These are phyloP conservation scores for Termitomyces sp. DNA, from an alignment of 768 basidiomycete species.

Conservation along the genomic window DNA sequence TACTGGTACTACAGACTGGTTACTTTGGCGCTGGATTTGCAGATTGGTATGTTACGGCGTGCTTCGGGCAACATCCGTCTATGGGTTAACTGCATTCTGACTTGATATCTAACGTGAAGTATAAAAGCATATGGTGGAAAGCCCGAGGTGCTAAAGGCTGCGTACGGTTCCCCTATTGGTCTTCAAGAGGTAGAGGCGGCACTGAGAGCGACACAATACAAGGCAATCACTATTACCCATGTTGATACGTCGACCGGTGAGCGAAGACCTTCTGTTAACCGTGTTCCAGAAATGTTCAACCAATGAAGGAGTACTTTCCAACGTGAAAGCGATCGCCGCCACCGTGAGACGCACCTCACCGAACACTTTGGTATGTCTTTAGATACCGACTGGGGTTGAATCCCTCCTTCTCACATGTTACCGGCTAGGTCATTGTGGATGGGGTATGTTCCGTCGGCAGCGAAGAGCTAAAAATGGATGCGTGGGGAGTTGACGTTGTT, in stretches of 20 bases:
- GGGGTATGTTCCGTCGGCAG: constrained; percentile 91
- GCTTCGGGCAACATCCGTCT: constrained; percentile 40
- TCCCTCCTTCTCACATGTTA: constrained; percentile 2
- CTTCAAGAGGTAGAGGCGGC: constrained; percentile 52
- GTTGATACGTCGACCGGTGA: constrained; percentile 80
- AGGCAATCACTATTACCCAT: constrained; percentile 82
- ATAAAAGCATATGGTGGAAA: constrained; percentile 65
- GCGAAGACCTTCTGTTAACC: constrained; percentile 6
- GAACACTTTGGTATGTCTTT: constrained; percentile 55
- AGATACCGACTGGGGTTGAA: background rate
- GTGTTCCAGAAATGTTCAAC: background rate
- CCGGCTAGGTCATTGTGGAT: constrained; percentile 61
- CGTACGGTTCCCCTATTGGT: constrained; percentile 60
- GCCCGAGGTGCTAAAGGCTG: constrained; percentile 66
- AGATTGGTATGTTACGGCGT: constrained; percentile 52
- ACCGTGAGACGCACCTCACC: constrained; percentile 70
- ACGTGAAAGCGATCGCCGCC: constrained; percentile 64
- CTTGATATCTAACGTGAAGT: background rate
- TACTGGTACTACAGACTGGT: constrained; percentile 77
- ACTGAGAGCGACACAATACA: constrained; percentile 66
- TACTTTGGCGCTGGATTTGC: constrained; percentile 88
- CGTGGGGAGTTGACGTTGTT: constrained; percentile 83
- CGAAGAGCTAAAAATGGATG: constrained; percentile 86
- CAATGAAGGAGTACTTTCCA: constrained; percentile 62
- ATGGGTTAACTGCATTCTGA: constrained; percentile 17